A percentile compares a stretch with the other conserved stretches of the same genome.
Evolutionary conservation across 257 asterid genomes (phyloP).

Genomic region (Pogostemon cablin): DNA sequence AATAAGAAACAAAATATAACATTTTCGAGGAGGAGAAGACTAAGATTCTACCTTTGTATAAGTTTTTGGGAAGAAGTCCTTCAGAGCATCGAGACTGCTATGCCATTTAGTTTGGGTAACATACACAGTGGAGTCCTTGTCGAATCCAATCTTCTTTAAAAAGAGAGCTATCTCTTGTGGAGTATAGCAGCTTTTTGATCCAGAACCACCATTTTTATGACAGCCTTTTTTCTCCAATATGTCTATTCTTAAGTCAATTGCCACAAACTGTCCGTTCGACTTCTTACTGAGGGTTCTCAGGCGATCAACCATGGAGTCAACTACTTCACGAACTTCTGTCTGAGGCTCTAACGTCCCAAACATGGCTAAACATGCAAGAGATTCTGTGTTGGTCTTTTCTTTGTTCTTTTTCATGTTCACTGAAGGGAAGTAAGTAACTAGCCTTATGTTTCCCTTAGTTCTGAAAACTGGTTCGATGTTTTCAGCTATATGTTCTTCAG

Average conservation of each 20-base stretch:
- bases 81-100: constrained; percentile 70
- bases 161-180: constrained; percentile 78
- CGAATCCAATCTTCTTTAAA: constrained; percentile 72
- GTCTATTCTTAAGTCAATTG: constrained; percentile 85
- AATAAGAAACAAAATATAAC: not conserved
- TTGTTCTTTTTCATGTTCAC: constrained; percentile 82
- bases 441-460: constrained; percentile 75
- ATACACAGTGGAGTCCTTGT: constrained; percentile 71
- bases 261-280: constrained; percentile 85
- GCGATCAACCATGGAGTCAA: constrained; percentile 84
- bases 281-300: constrained; percentile 72
- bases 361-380: constrained; percentile 90
- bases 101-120: constrained; percentile 88
- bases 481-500: constrained; percentile 69
- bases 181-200: constrained; percentile 74
- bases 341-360: constrained; percentile 84
- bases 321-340: constrained; percentile 74
- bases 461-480: constrained; percentile 72
- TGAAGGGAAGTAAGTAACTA: constrained; percentile 84
- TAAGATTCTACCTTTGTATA: constrained; percentile 67
- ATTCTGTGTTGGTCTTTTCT: constrained; percentile 56
- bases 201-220: constrained; percentile 51
- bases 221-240: constrained; percentile 89
- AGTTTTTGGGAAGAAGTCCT: constrained; percentile 78
- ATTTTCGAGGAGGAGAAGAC: not conserved